These are phyloP conservation scores for Trametes meyenii DNA, from an alignment of 768 basidiomycete species.

Conservation along the genomic window DNA sequence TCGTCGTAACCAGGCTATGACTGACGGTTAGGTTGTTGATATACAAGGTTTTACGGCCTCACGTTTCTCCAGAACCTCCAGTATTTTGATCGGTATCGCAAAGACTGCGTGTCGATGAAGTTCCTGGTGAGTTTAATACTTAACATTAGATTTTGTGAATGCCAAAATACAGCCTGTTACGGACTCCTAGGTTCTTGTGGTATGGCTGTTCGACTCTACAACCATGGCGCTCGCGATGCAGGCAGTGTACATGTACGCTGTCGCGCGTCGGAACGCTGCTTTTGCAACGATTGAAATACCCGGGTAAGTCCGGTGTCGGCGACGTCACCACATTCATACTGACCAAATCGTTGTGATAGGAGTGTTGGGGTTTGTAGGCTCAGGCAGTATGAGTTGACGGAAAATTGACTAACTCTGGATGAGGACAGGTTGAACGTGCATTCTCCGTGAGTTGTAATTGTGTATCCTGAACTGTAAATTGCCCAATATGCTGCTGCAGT, in stretches of 20 bases:
- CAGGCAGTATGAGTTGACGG: neutral
- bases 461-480: neutral
- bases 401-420: neutral
- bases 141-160: neutral
- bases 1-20: no score
- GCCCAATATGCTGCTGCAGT: neutral
- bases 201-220: constrained; percentile 18
- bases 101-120: constrained; percentile 10
- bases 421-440: constrained; percentile 6
- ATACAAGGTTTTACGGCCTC: constrained; percentile 19
- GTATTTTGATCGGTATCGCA: constrained; percentile 16
- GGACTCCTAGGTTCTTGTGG: neutral
- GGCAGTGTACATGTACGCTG: constrained; percentile 15
- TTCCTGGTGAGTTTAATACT: constrained; percentile 7
- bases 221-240: constrained; percentile 14
- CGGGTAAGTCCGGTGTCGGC: constrained; percentile 1
- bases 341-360: neutral
- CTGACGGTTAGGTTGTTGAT: neutral
- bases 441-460: constrained; percentile 12
- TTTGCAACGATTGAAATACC: constrained; percentile 13
- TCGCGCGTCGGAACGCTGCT: neutral
- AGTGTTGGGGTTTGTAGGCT: neutral
- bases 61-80: constrained; percentile 21
- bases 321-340: no score
- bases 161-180: neutral